Evolutionary conservation across 192 early-diverging fungal genomes (phyloP), one percentile per base, ranked within the genome.

Genomic region (Backusella mclennaniae): DNA sequence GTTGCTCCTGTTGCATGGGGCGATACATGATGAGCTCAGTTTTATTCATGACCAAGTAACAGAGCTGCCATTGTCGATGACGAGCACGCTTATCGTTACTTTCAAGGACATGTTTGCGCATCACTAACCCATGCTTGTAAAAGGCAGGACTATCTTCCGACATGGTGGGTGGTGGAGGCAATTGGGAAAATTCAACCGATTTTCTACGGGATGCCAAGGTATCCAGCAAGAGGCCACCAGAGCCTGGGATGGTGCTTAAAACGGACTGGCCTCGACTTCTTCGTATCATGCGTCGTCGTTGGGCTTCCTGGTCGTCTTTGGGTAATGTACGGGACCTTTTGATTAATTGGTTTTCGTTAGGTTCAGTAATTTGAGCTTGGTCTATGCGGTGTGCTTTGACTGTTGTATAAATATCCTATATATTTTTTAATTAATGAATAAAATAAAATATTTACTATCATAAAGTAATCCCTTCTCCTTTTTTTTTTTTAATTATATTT

Each of bases 51-150:
- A 71, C 70, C 14, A 71, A 14, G 29, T 71, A 71, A 17, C 70
- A 71, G 15, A 71, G 39, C 4, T 71, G 70, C 70, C 70, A 71
- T 71, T 71, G 70, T 4, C 70, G 39, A 8, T 71, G 39, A 19
- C 70, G 39, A 17, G 70, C 70, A 29, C 44, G 39, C 39, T 71
- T 71, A 35, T 71, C 70, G 5, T 39, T 71, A 17, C 44, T 71
- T 49, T 71, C 70, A 42, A 71, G 29, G 12, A 71, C 70, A 49
- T 71, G 70, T 46, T 71, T 71, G 5, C 70, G 70, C 70, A 71
- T 71, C 3, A 71, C 70, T 7, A 71, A 26, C 0, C 70, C 70
- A 23, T 71, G 70, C 17, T 49, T 71, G 12, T 49, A 49, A 17
- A 71, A 49, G 14, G 17, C 26, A 63, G 56, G 23, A 29, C 49